A percentile compares a stretch with the other conserved stretches of the same genome.
Evolutionary conservation across 2,329 filamentous ascomycete genomes (phyloP).

Genomic region (Paracorniculantispora psalliotae): DNA sequence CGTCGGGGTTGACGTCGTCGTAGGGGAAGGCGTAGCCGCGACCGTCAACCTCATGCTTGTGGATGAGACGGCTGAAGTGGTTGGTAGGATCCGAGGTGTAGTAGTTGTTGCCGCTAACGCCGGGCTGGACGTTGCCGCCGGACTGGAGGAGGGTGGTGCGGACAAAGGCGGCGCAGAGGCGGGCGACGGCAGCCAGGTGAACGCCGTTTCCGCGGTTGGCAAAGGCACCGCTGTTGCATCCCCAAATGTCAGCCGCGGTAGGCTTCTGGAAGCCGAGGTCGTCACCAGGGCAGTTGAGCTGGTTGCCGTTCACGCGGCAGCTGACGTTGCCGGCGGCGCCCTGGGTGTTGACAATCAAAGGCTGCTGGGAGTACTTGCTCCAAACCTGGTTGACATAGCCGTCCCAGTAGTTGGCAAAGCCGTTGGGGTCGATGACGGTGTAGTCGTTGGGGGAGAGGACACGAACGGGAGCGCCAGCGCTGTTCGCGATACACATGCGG

Average conservation of each 20-base stretch:
- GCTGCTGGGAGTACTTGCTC: constrained; percentile 32
- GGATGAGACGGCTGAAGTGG: constrained; percentile 58
- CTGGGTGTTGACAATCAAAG: constrained; percentile 42
- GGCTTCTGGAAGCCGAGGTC: constrained; percentile 40
- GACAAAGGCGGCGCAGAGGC: constrained; percentile 47
- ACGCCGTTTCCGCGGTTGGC: constrained; percentile 31
- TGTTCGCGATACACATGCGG: constrained; percentile 37
- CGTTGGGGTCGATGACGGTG: constrained; percentile 27
- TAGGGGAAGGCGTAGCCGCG: constrained; percentile 63
- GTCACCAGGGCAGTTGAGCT: constrained; percentile 38
- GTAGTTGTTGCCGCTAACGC: constrained; percentile 32
- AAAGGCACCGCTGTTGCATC: constrained; percentile 47
- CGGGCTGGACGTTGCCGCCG: constrained; percentile 44
- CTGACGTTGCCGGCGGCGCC: constrained; percentile 32
- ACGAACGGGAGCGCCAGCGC: constrained; percentile 34
- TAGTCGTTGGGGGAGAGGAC: constrained; percentile 42
- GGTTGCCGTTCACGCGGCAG: constrained; percentile 32
- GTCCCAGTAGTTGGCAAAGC: constrained; percentile 39
- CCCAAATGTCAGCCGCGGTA: constrained; percentile 42
- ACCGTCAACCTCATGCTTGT: constrained; percentile 53
- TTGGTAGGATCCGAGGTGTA: constrained; percentile 41
- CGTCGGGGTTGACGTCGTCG: constrained; percentile 60
- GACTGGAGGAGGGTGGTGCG: constrained; percentile 41
- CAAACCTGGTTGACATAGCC: constrained; percentile 44
- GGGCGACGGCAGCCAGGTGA: constrained; percentile 39